A percentile compares a stretch with the other conserved stretches of the same genome.
These are phyloP conservation scores for Annulohypoxylon nitens DNA, from an alignment of 495 filamentous ascomycete species.

Conservation along the genomic window DNA sequence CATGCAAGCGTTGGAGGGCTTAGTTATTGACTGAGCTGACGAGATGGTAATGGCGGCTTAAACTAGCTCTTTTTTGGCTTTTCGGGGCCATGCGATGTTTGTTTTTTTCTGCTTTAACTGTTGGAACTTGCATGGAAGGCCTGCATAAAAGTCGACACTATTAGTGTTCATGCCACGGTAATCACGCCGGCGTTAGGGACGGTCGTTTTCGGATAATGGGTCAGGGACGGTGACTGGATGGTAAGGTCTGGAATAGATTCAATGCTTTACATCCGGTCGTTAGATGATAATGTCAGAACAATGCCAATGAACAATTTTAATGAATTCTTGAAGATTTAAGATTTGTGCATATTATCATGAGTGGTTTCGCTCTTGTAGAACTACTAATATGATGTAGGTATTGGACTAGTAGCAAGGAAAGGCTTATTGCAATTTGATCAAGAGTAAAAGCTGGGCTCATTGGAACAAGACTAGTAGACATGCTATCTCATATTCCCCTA, in stretches of 20 bases:
- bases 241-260: background rate
- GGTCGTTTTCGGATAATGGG: conserved; percentile 6
- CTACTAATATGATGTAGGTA: background rate
- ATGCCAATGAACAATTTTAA: background rate
- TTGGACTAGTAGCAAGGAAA: no score
- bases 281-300: conserved; percentile 23
- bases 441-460: no score
- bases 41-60: background rate
- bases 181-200: conserved; percentile 27
- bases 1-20: conserved; percentile 79
- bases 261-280: conserved; percentile 2
- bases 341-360: background rate
- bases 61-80: background rate
- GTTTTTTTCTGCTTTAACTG: conserved; percentile 6
- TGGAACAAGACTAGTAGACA: no score
- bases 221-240: background rate
- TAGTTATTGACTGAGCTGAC: conserved; percentile 60
- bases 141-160: conserved; percentile 11
- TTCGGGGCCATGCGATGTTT: background rate
- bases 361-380: background rate
- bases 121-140: conserved; percentile 2
- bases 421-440: background rate
- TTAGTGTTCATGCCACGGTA: conserved; percentile 14
- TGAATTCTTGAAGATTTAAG: background rate
- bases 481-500: no score